phyloP scores from a whole-genome alignment of 257 asterid genomes.

The Lithospermum erythrorhizon region DNA sequence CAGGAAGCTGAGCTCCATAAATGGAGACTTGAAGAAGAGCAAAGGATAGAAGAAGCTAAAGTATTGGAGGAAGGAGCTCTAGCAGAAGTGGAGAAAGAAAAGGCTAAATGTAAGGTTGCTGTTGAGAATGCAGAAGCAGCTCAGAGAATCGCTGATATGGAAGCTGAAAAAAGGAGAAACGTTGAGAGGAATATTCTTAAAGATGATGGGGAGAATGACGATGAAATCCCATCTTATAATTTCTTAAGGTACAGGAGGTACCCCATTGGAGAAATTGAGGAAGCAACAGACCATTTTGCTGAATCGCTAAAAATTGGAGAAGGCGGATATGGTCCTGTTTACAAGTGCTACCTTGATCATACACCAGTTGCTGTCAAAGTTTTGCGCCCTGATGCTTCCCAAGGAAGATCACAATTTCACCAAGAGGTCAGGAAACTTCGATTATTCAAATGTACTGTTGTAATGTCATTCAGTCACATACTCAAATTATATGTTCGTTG shows the following conservation, averaged over 20 bases:
- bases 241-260: background rate
- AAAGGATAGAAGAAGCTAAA: conserved; percentile 27
- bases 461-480: too few relatives aligned
- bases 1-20: conserved; percentile 30
- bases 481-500: background rate
- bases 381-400: background rate
- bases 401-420: background rate
- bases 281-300: background rate
- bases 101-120: conserved; percentile 23
- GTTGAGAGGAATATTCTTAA: conserved; percentile 24
- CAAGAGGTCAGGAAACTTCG: background rate
- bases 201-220: conserved; percentile 24
- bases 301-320: background rate
- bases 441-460: too few relatives aligned
- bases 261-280: background rate
- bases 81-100: conserved; percentile 27
- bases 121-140: conserved; percentile 28
- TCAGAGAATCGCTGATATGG: conserved; percentile 25
- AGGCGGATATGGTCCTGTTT: background rate
- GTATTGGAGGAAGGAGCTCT: conserved; percentile 26
- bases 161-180: conserved; percentile 20
- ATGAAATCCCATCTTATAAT: background rate
- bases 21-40: conserved; percentile 33
- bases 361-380: background rate
- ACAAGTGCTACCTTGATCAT: background rate